Percentiles rank a stretch among this genome's conserved stretches.
These are phyloP conservation scores for Ogataea trehaloabstinens DNA, from an alignment of 805 yeast genomes.

Conservation along the genomic window DNA sequence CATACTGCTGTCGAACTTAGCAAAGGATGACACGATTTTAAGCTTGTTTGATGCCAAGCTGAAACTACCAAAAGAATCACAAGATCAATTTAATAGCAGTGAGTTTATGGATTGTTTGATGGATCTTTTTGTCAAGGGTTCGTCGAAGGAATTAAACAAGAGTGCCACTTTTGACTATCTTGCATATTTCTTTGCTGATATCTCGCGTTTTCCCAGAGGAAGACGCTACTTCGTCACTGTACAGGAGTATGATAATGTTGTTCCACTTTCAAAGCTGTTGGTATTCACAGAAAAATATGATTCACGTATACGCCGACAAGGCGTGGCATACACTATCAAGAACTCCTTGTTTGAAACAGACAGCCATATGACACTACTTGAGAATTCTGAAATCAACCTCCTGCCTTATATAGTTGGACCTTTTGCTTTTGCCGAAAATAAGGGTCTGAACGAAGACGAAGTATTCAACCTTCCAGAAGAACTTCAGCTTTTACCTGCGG, in stretches of 20 bases:
- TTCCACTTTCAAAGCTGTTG: constrained; percentile 76
- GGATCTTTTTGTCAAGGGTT: constrained; percentile 87
- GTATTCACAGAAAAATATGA: constrained; percentile 83
- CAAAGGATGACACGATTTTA: constrained; percentile 68
- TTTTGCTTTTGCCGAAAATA: constrained; percentile 59
- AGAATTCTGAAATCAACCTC: constrained; percentile 63
- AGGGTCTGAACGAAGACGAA: constrained; percentile 75
- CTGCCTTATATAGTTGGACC: constrained; percentile 83
- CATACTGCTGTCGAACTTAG: constrained; percentile 80
- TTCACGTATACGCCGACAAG: constrained; percentile 78
- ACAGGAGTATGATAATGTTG: constrained; percentile 71
- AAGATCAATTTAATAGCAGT: constrained; percentile 50
- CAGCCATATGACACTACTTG: constrained; percentile 57
- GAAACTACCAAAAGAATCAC: constrained; percentile 34
- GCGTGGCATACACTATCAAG: constrained; percentile 89
- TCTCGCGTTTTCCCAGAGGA: constrained; percentile 73
- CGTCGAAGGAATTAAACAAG: constrained; percentile 66
- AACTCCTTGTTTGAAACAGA: constrained; percentile 81
- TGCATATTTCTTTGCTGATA: constrained; percentile 85
- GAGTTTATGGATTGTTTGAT: constrained; percentile 74
- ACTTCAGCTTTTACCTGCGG: constrained; percentile 73
- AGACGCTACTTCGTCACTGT: constrained; percentile 71
- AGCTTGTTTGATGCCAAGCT: constrained; percentile 44
- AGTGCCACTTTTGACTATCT: constrained; percentile 78
- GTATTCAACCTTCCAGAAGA: constrained; percentile 86